Evolutionary conservation across 2,329 filamentous ascomycete genomes (phyloP).

Genomic region (Beauveria medogensis): DNA sequence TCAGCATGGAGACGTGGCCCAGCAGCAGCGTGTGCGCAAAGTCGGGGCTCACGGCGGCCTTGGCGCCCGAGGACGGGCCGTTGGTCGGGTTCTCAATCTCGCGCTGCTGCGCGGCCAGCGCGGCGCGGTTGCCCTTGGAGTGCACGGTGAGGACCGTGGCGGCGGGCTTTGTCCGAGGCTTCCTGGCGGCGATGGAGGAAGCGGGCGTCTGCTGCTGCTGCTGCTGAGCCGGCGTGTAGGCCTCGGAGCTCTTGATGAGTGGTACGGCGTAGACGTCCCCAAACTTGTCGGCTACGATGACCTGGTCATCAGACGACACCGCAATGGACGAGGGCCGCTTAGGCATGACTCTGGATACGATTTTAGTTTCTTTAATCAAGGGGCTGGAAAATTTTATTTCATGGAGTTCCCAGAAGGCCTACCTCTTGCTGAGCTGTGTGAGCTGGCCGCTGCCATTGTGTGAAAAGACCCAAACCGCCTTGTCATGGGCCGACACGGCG

Average conservation of each 20-base stretch:
- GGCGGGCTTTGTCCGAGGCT: constrained; percentile 33
- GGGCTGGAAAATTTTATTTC: no score
- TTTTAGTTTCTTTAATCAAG: no score
- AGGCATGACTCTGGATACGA: constrained; percentile 60
- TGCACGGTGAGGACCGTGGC: constrained; percentile 56
- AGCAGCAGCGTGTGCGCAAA: constrained; percentile 76
- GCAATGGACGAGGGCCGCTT: constrained; percentile 77
- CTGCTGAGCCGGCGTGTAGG: constrained; percentile 13
- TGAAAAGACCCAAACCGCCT: constrained; percentile 75
- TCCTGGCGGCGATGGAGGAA: constrained; percentile 10
- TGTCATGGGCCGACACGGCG: constrained; percentile 83
- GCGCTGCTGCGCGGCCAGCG: constrained; percentile 50
- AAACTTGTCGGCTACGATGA: constrained; percentile 88
- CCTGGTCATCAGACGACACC: constrained; percentile 61
- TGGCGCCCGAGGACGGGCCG: constrained; percentile 14
- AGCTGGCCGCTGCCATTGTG: constrained; percentile 55
- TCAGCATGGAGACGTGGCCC: constrained; percentile 93
- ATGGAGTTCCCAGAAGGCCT: constrained; percentile 12
- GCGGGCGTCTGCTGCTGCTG: constrained; percentile 14
- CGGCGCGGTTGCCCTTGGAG: constrained; percentile 53
- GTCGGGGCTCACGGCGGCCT: constrained; percentile 28
- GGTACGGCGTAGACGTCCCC: constrained; percentile 91
- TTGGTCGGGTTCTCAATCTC: constrained; percentile 27
- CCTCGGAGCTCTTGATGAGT: constrained; percentile 38
- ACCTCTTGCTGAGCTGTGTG: constrained; percentile 65